Base-by-base conservation (phyloP, 352 stramenopile genomes). In the Globisporangium alternatum region DNA sequence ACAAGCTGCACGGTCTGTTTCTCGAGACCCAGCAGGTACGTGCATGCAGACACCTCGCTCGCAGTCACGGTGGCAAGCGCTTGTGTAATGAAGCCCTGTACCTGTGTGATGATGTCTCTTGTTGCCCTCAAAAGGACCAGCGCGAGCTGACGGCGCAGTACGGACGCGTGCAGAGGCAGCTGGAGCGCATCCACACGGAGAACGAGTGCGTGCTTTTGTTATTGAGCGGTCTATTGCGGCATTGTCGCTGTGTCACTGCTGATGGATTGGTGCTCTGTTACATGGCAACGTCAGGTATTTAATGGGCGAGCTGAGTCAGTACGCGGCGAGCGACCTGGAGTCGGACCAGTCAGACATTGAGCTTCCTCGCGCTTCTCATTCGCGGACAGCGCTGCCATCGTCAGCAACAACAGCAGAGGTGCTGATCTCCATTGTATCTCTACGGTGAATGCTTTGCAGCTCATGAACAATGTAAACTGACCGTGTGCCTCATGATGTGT, bases 301-400 rank as follows among this genome's bases (percentile, higher is more conserved):
- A 41, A 61, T 85, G 31, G 43, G 49, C 31, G 67, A 85, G 41
- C 60, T 85, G 60, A 70, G 60, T 28, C 66, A 71, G 56, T 85
- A 78, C 56, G 48, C 66, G 39, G 52, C 61, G 55, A 81, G 74
- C 44, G 76, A 85, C 60, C 75, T 85, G 49, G 76, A 82, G 55
- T 80, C 76, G 37, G 76, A 82, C 39, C 61, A 77, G 62, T 83
- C 75, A 15, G 75, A 83, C 53, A 47, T 74, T 8, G 71, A 81
- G 45, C 43, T 64, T 5, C 55, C 74, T n/a, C 48, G 64, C 21
- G 8, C 56, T 10, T 37, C 55, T 7, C 48, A 59, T 21, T 13
- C 48, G 9, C 47, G 37, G 30, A 45, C n/a, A 51, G 37, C 41
- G 22, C 37, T 52, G 12, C 21, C 47, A 12, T 48, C 59, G 21